Conservation (phyloP, 176 grass and related monocot genomes). For the Oryza glumipatula region DNA sequence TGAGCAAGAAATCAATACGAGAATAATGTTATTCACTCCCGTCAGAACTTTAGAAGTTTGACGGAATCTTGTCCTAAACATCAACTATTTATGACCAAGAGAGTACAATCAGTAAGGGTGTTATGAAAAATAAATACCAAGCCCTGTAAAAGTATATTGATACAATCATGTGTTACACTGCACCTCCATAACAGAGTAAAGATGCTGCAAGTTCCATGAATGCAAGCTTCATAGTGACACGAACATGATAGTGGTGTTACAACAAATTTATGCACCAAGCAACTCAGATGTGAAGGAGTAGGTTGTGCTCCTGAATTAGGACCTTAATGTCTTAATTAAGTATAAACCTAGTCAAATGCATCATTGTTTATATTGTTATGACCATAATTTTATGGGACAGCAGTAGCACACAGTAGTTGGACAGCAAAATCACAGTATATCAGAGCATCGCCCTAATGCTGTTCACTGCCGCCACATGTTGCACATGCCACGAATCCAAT, state of each 20-base stretch:
- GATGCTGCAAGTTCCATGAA: neutral
- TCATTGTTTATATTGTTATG: neutral
- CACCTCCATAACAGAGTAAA: neutral
- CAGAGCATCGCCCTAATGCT: neutral
- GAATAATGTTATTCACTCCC: neutral
- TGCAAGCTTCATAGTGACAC: neutral
- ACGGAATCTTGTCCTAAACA: too few species aligned
- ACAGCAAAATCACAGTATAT: neutral
- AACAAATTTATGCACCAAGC: slow-evolving; percentile 10
- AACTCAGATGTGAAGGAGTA: neutral
- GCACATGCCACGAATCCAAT: neutral
- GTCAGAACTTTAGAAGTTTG: too few species aligned
- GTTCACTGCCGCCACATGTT: neutral
- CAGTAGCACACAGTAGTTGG: neutral
- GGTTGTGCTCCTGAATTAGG: neutral
- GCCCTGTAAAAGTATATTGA: neutral
- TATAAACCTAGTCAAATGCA: neutral
- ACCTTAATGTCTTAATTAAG: neutral
- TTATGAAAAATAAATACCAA: neutral
- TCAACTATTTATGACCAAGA: neutral
- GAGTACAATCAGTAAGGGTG: neutral
- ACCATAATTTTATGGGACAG: neutral
- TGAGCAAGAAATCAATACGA: neutral
- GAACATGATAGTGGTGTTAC: neutral
- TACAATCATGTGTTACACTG: neutral